These are phyloP conservation scores for Dalbergia cultrata DNA, from an alignment of 306 rosid genomes.

Conservation along the genomic window DNA sequence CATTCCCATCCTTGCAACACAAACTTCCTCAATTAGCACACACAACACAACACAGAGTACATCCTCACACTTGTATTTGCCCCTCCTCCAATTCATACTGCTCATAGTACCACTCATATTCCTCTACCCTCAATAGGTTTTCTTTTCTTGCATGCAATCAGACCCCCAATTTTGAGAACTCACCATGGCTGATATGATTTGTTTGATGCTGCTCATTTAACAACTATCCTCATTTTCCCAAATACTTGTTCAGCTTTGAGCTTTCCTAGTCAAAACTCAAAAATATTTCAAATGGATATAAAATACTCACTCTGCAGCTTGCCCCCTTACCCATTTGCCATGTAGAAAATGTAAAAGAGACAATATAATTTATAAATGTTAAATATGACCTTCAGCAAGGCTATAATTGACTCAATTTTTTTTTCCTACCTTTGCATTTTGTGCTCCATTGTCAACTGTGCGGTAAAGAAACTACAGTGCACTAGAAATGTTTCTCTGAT, in stretches of 20 bases:
- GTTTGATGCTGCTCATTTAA: slow-evolving; percentile 43
- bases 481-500: slow-evolving; percentile 17
- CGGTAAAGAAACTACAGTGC: slow-evolving; percentile 18
- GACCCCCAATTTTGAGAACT: slow-evolving; percentile 52
- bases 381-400: too few species aligned
- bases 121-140: slow-evolving; percentile 3
- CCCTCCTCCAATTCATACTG: slow-evolving; percentile 32
- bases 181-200: slow-evolving; percentile 23
- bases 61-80: background rate
- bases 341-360: too few species aligned
- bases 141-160: slow-evolving; percentile 15
- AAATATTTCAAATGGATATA: too few species aligned
- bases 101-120: slow-evolving; percentile 45
- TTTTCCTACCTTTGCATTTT: too few species aligned
- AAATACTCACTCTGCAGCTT: background rate
- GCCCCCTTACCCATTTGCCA: slow-evolving; percentile 1
- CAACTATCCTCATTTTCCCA: slow-evolving; percentile 2
- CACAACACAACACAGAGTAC: slow-evolving; percentile 43
- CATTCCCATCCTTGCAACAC: slow-evolving; percentile 57
- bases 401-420: too few species aligned
- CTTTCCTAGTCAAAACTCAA: slow-evolving; percentile 21
- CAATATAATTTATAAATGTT: too few species aligned
- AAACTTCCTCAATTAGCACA: slow-evolving; percentile 46
- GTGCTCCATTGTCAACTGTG: background rate
- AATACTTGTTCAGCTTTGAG: slow-evolving; percentile 33